Percentiles rank a stretch among this genome's conserved stretches.
Evolutionary conservation across 495 filamentous ascomycete genomes (phyloP).

Genomic region (Geoglossum glabrum): DNA sequence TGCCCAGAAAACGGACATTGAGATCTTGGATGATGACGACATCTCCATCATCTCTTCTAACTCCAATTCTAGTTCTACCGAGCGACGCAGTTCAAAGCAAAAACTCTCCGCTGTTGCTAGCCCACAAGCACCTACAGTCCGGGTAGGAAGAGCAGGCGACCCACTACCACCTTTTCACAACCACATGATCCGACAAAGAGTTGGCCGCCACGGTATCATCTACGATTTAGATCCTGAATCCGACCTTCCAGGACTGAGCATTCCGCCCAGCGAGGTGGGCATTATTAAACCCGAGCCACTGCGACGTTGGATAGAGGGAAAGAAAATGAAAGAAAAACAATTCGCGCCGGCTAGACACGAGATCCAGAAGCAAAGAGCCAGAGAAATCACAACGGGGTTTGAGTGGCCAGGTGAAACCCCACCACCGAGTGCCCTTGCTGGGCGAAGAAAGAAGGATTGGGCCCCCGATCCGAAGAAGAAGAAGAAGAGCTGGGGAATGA

Average conservation of each 20-base stretch:
- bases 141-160: conserved; percentile 60
- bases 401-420: conserved; percentile 56
- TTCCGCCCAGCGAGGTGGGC: conserved; percentile 46
- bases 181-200: conserved; percentile 79
- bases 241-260: conserved; percentile 38
- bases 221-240: conserved; percentile 39
- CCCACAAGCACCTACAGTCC: background rate
- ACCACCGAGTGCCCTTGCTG: conserved; percentile 65
- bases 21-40: conserved; percentile 59
- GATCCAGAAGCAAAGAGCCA: conserved; percentile 47
- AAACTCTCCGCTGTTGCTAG: background rate
- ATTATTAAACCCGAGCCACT: conserved; percentile 63
- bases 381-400: conserved; percentile 49
- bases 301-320: conserved; percentile 58
- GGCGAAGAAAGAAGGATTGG: conserved; percentile 35
- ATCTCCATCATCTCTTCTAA: conserved; percentile 47
- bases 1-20: conserved; percentile 58
- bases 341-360: conserved; percentile 44
- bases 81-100: background rate
- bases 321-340: conserved; percentile 46
- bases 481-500: conserved; percentile 50
- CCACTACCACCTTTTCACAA: conserved; percentile 53
- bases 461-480: conserved; percentile 33
- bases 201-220: conserved; percentile 55
- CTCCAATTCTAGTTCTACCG: conserved; percentile 1